Evolutionary conservation across 2,329 filamentous ascomycete species (phyloP), one percentile per base, ranked within the genome.

Genomic region (Penicillium decumbens): DNA sequence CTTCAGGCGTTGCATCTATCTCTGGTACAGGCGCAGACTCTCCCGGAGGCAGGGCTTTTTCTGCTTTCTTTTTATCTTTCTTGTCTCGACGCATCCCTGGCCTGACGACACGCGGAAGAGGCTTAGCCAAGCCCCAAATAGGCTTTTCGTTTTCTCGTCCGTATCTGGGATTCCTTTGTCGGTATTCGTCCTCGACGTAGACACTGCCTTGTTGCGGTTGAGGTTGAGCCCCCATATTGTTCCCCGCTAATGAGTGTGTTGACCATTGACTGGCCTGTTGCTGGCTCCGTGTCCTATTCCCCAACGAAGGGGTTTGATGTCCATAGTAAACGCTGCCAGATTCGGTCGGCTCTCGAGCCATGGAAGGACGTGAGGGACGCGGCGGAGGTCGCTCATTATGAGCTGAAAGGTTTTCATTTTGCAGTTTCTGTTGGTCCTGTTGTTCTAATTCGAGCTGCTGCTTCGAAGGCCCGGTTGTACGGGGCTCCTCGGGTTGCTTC

Each of bases 91-190:
- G 56, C 77, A 78, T 79, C 0, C 77, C 77, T 5, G 71, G 69
- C 23, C 77, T 69, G 15, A 80, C 67, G 0, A 79, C 76, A 47
- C 74, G 75, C 10, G 77, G 77, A 5, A 79, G 62, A 1, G 77
- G 76, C 52, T 77, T 73, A 1, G 75, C 76, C 30, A 80, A 58
- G 52, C 76, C 72, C 72, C 77, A 80, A 35, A 79, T 67, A 3
- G 77, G 77, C 5, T 57, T 54, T 4, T 75, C 71, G 1, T 69
- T 63, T n/a, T 73, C 66, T 47, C 76, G 70, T 23, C 75, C 76
- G 47, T 79, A 79, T 35, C 73, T 72, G 2, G 77, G 77, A 46
- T 80, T 79, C 48, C 18, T 18, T 20, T 37, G 33, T 37, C 33
- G 33, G 33, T 37, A 37, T 7, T 37, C 33, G 8, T 18, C 8